phyloP scores from a whole-genome alignment of 2,329 filamentous ascomycete genomes.

The Botrytis elliptica region DNA sequence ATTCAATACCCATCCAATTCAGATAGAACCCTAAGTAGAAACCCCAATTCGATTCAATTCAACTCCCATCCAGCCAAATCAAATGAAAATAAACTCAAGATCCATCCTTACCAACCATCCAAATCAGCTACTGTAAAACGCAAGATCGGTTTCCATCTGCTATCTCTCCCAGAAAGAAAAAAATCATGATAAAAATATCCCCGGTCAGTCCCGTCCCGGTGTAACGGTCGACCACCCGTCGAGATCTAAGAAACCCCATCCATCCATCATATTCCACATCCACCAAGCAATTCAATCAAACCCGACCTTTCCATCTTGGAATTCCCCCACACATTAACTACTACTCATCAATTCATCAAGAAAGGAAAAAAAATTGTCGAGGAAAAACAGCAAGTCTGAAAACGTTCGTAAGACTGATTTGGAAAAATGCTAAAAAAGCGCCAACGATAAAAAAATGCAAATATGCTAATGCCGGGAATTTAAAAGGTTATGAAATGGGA shows the following conservation, averaged over 20 bases:
- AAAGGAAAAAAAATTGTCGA: not conserved
- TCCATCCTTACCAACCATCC: constrained; percentile 7
- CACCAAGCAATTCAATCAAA: not conserved
- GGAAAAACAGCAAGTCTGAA: not conserved
- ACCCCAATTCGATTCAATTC: not conserved
- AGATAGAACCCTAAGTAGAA: not conserved
- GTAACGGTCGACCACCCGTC: constrained; percentile 13
- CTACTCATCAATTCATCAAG: constrained; percentile 14
- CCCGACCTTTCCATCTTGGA: not conserved
- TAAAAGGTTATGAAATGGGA: not conserved
- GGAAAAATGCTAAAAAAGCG: not conserved
- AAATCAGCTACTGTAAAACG: constrained; percentile 10
- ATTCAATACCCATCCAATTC: constrained; percentile 5
- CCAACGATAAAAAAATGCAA: constrained; percentile 8
- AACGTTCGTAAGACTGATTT: not conserved
- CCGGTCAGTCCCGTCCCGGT: constrained; percentile 12
- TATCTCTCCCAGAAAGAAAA: constrained; percentile 6
- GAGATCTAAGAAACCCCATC: constrained; percentile 10
- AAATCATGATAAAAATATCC: constrained; percentile 13
- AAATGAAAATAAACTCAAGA: not conserved
- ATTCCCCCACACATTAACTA: not conserved
- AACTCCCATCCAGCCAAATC: constrained; percentile 12
- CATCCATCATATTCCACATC: not conserved
- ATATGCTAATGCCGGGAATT: constrained; percentile 3
- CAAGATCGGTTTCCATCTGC: constrained; percentile 12